phyloP scores from a whole-genome alignment of 2,329 filamentous ascomycete genomes.

The Fonsecaea erecta region DNA sequence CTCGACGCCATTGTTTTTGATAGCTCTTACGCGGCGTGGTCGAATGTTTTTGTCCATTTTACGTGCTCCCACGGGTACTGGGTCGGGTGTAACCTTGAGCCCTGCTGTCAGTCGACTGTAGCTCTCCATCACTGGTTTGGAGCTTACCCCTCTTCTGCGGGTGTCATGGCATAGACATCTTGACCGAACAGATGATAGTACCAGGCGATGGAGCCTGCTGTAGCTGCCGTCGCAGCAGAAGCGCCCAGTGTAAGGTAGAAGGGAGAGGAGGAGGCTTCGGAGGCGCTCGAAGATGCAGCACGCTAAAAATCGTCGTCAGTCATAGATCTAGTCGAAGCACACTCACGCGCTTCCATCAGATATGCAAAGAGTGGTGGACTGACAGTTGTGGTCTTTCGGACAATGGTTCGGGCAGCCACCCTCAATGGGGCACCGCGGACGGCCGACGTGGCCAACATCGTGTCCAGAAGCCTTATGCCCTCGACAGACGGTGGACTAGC shows the following conservation, averaged over 20 bases:
- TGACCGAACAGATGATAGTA: constrained; percentile 96
- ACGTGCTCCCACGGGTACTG: constrained; percentile 95
- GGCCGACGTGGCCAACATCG: constrained; percentile 92
- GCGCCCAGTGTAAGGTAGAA: constrained; percentile 86
- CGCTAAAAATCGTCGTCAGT: constrained; percentile 47
- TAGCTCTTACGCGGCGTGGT: constrained; percentile 85
- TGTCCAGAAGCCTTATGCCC: constrained; percentile 45
- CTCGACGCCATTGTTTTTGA: not conserved
- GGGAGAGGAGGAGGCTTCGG: constrained; percentile 73
- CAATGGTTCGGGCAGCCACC: constrained; percentile 75
- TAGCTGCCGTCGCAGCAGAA: constrained; percentile 81
- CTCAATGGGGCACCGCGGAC: constrained; percentile 86
- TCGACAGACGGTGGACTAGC: constrained; percentile 32
- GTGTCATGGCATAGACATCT: constrained; percentile 84
- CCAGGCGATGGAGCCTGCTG: constrained; percentile 89
- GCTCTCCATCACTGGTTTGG: constrained; percentile 34
- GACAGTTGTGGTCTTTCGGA: constrained; percentile 76
- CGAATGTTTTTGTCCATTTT: constrained; percentile 92
- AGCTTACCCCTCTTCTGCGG: constrained; percentile 95
- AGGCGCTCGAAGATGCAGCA: constrained; percentile 69
- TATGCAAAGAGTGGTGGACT: constrained; percentile 55
- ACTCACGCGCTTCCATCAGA: constrained; percentile 34
- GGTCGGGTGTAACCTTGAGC: constrained; percentile 80
- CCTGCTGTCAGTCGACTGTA: constrained; percentile 39
- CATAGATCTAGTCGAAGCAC: constrained; percentile 42